Evolutionary conservation across 441 rosid species (phyloP).

Genomic region (Sinapis alba): DNA sequence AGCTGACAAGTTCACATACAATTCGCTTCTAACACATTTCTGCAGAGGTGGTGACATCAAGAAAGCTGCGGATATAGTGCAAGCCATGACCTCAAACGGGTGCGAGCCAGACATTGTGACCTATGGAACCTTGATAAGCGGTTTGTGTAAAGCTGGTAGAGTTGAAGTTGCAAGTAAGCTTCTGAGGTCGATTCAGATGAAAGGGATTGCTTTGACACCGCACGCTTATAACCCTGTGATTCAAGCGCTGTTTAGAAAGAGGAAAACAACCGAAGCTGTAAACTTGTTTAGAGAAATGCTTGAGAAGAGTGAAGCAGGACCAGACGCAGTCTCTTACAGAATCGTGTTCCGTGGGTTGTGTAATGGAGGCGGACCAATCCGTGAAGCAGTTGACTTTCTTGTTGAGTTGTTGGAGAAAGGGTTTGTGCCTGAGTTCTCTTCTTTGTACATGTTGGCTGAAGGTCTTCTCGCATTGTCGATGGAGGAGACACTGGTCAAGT

Average conservation of each 20-base stretch:
- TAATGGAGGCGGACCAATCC: constrained; percentile 80
- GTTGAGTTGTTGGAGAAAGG: constrained; percentile 80
- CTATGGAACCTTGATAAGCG: constrained; percentile 78
- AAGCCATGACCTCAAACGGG: constrained; percentile 75
- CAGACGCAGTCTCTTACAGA: constrained; percentile 69
- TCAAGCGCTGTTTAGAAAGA: constrained; percentile 69
- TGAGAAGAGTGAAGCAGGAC: constrained; percentile 52
- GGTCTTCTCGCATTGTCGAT: constrained; percentile 73
- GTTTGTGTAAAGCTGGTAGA: constrained; percentile 88
- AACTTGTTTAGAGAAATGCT: constrained; percentile 86
- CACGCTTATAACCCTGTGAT: constrained; percentile 86
- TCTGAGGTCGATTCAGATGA: constrained; percentile 76
- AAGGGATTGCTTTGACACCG: constrained; percentile 74
- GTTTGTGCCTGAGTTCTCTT: constrained; percentile 72
- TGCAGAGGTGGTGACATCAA: constrained; percentile 80
- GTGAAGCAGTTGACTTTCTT: constrained; percentile 84
- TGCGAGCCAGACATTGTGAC: constrained; percentile 88
- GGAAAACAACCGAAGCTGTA: constrained; percentile 66
- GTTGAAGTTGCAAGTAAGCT: constrained; percentile 70
- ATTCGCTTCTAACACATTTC: constrained; percentile 76
- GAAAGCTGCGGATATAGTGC: constrained; percentile 82
- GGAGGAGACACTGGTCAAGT: constrained; percentile 71
- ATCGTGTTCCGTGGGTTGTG: constrained; percentile 84
- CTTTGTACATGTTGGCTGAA: constrained; percentile 84
- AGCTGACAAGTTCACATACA: constrained; percentile 88